These are phyloP conservation scores for Vanrija sp. DNA, from an alignment of 1,284 basidiomycete species.

Conservation along the genomic window DNA sequence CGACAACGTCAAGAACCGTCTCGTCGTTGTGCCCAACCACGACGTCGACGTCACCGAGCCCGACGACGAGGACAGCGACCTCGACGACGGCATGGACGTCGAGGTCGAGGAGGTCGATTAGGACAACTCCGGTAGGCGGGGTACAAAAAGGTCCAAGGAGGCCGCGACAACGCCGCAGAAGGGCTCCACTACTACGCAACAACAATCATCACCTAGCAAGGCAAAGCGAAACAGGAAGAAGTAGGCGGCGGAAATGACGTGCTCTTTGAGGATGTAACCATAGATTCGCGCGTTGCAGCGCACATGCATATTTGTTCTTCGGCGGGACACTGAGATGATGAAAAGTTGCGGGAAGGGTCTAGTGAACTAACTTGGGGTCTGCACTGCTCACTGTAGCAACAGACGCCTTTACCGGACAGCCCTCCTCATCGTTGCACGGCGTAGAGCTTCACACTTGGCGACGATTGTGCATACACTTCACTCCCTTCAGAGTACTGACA, in stretches of 20 bases:
- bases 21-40: constrained; percentile 83
- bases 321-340: too few relatives aligned
- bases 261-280: not conserved
- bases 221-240: not conserved
- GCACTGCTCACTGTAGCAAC: too few relatives aligned
- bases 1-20: constrained; percentile 76
- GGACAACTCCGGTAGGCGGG: constrained; percentile 20
- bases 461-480: too few relatives aligned
- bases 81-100: constrained; percentile 45
- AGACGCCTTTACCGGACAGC: too few relatives aligned
- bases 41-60: constrained; percentile 41
- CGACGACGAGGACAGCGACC: constrained; percentile 32
- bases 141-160: constrained; percentile 18
- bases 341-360: too few relatives aligned
- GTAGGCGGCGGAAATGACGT: not conserved
- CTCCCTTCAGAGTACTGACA: too few relatives aligned
- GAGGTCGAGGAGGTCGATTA: constrained; percentile 50
- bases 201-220: too few relatives aligned
- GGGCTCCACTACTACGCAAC: too few relatives aligned
- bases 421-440: too few relatives aligned
- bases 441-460: too few relatives aligned
- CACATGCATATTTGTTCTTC: not conserved
- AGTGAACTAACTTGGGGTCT: too few relatives aligned
- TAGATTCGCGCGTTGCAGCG: not conserved
- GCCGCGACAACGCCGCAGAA: not conserved